Conservation (phyloP, 805 yeast genomes). For the Lipomyces lipofer region DNA sequence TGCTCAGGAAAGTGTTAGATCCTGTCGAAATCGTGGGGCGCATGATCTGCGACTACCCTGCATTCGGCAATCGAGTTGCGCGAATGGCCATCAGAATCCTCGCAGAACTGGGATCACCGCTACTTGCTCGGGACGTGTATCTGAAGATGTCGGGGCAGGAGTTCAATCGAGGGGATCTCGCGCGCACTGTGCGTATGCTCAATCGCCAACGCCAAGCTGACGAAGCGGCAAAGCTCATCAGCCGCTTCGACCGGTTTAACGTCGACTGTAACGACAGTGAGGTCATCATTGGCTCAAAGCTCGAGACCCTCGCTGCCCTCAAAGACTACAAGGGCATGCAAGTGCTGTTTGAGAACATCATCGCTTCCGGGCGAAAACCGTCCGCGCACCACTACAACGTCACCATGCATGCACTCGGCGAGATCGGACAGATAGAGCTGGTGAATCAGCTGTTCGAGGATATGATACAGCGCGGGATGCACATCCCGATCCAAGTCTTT, state of each 20-base stretch:
- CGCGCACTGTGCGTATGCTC: constrained; percentile 3
- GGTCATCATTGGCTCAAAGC: constrained; percentile 10
- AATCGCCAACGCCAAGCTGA: neutral
- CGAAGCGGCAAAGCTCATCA: constrained; percentile 12
- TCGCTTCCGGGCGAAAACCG: constrained; percentile 10
- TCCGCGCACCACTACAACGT: constrained; percentile 16
- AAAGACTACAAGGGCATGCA: constrained; percentile 21
- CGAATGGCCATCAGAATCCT: constrained; percentile 8
- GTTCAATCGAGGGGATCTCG: constrained; percentile 11
- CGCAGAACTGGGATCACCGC: constrained; percentile 12
- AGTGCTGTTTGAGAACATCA: constrained; percentile 17
- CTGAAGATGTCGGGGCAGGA: neutral
- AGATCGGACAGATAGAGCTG: constrained; percentile 17
- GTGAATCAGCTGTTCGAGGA: constrained; percentile 18
- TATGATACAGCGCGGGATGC: constrained; percentile 8
- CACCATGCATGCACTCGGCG: constrained; percentile 25
- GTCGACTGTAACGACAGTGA: neutral
- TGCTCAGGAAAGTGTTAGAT: constrained; percentile 4
- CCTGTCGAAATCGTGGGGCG: neutral
- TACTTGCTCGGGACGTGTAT: constrained; percentile 10
- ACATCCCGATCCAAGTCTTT: constrained; percentile 1
- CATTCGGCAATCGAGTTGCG: constrained; percentile 16
- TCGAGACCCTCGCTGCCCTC: constrained; percentile 15
- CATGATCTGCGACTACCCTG: neutral
- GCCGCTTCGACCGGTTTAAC: constrained; percentile 1